These are phyloP conservation scores for Arabis hirsuta DNA, from an alignment of 345 rosid species.

Conservation along the genomic window DNA sequence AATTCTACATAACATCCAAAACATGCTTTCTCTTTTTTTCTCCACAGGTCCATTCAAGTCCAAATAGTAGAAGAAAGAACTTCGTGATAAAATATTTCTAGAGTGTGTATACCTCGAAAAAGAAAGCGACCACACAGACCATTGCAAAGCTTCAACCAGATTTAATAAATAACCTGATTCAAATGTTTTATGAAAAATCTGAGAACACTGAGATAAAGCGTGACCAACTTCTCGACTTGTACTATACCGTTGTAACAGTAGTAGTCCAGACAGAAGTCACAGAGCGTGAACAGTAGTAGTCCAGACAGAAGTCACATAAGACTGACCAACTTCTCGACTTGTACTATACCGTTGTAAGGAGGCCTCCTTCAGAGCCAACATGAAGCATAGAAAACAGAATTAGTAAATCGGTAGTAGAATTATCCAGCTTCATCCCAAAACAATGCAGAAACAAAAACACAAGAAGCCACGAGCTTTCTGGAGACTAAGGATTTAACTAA, in stretches of 20 bases:
- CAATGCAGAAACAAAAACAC: background rate
- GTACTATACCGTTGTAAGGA: conserved; percentile 45
- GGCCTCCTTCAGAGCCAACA: conserved; percentile 34
- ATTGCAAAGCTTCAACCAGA: conserved; percentile 30
- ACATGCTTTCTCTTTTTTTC: too few species aligned
- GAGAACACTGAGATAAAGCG: conserved; percentile 32
- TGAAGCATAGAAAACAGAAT: conserved; percentile 23
- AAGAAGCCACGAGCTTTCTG: too few species aligned
- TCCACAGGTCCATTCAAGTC: too few species aligned
- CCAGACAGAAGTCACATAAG: conserved; percentile 82
- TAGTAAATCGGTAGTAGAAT: background rate
- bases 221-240: too few species aligned
- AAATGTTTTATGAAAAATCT: background rate
- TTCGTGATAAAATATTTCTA: conserved; percentile 25
- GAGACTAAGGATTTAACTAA: too few species aligned
- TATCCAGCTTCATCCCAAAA: conserved; percentile 44
- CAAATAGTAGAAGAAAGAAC: conserved; percentile 46
- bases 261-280: too few species aligned
- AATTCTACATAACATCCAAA: too few species aligned
- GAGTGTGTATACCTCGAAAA: too few species aligned
- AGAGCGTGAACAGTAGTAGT: conserved; percentile 78
- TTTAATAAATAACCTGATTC: background rate
- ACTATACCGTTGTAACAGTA: too few species aligned
- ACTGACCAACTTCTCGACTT: conserved; percentile 97
- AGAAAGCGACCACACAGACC: too few species aligned